These are phyloP conservation scores for Phialophora tarda DNA, from an alignment of 2,329 filamentous ascomycete species.

Conservation along the genomic window DNA sequence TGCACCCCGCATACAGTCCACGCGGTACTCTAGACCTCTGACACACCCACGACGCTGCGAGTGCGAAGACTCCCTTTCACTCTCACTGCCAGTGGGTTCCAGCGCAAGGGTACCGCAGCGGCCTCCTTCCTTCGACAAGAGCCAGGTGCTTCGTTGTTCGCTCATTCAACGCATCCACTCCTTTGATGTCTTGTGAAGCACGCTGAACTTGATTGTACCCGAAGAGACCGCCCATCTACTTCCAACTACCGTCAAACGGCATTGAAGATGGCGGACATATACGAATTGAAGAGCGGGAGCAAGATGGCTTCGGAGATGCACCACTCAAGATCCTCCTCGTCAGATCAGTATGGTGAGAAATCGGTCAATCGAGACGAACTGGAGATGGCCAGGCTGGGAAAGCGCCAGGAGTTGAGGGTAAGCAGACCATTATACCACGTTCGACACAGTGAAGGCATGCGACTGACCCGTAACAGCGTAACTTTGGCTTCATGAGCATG, in stretches of 20 bases:
- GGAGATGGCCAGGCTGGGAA: slow-evolving; percentile 30
- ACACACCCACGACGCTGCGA: not conserved
- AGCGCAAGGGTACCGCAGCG: not conserved
- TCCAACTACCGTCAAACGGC: not conserved
- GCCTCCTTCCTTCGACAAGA: not conserved
- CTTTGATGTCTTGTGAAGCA: not conserved
- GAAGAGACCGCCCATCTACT: not conserved
- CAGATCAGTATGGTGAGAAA: slow-evolving; percentile 24
- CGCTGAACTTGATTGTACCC: not conserved
- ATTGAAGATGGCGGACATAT: slow-evolving; percentile 21
- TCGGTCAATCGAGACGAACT: slow-evolving; percentile 28
- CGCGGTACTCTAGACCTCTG: slow-evolving; percentile 1
- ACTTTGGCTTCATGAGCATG: slow-evolving; percentile 41
- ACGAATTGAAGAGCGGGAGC: slow-evolving; percentile 23
- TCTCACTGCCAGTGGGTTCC: not conserved
- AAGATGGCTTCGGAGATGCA: slow-evolving; percentile 25
- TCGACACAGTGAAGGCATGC: not conserved
- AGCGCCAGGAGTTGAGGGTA: slow-evolving; percentile 31
- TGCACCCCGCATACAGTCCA: not conserved
- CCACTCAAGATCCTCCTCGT: slow-evolving; percentile 22
- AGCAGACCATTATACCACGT: not conserved
- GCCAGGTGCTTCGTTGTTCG: not conserved
- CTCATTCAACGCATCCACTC: not conserved
- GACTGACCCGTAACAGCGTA: slow-evolving; percentile 35
- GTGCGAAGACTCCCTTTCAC: not conserved